Conservation (phyloP, 352 stramenopile species). For the Blastocystis hominis region DNA sequence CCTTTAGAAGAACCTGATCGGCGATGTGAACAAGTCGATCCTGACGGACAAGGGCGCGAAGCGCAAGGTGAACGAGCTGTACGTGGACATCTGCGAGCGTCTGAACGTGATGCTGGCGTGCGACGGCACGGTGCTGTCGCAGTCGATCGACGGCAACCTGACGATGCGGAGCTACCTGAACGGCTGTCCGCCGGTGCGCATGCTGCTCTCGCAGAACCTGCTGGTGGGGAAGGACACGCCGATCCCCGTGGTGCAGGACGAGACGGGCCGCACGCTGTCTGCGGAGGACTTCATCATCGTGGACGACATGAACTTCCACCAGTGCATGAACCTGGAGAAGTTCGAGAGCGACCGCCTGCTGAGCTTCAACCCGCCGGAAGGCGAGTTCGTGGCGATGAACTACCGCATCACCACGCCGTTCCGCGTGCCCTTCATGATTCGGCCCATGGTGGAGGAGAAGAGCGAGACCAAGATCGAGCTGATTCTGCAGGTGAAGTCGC, state of each 20-base stretch:
- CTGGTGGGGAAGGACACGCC: conserved; percentile 74
- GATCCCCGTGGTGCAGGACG: not conserved
- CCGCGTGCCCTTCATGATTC: conserved; percentile 88
- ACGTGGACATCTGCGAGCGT: conserved; percentile 94
- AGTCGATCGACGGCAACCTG: conserved; percentile 88
- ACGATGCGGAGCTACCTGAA: conserved; percentile 92
- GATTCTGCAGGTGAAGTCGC: conserved; percentile 64
- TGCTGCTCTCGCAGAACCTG: conserved; percentile 90
- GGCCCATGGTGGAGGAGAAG: conserved; percentile 86
- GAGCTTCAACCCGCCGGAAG: conserved; percentile 77
- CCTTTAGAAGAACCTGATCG: not conserved
- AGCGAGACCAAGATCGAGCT: conserved; percentile 67
- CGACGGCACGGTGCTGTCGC: conserved; percentile 89
- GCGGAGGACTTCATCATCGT: conserved; percentile 80
- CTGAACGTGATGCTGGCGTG: conserved; percentile 90
- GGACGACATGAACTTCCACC: conserved; percentile 97
- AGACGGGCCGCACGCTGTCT: conserved; percentile 42
- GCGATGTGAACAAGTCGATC: conserved; percentile 60
- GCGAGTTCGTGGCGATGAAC: conserved; percentile 85
- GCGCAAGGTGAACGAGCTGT: conserved; percentile 87
- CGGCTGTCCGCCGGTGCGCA: conserved; percentile 84
- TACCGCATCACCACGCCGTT: conserved; percentile 94
- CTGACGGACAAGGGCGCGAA: conserved; percentile 63
- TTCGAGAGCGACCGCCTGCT: conserved; percentile 78
- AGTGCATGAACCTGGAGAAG: conserved; percentile 90